These are phyloP conservation scores for Aspergillus brunneoviolaceus DNA, from an alignment of 2,329 filamentous ascomycete species.

Conservation along the genomic window DNA sequence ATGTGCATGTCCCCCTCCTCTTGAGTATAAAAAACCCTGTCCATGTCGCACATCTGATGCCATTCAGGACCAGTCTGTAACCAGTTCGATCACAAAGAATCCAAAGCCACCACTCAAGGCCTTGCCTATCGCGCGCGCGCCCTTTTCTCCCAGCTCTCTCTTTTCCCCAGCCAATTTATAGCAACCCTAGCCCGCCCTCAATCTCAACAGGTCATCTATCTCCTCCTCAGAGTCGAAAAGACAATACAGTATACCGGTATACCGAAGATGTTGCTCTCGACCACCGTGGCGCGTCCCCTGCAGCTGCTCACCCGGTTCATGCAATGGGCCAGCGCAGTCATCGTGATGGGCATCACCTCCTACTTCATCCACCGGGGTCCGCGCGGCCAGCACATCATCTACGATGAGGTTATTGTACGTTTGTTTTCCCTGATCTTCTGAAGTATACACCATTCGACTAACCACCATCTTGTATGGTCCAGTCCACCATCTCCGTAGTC, in stretches of 20 bases:
- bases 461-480: not conserved
- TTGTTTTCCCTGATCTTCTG: not conserved
- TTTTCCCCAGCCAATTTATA: not conserved
- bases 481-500: slow-evolving; percentile 38
- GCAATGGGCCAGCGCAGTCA: slow-evolving; percentile 41
- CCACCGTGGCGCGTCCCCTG: slow-evolving; percentile 29
- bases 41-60: not conserved
- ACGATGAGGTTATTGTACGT: slow-evolving; percentile 42
- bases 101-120: not conserved
- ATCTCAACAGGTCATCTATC: no score
- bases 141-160: not conserved
- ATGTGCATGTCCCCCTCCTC: not conserved
- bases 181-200: not conserved
- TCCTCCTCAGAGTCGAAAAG: no score
- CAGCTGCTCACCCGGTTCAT: slow-evolving; percentile 32
- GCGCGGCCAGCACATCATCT: slow-evolving; percentile 38
- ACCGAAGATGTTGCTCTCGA: slow-evolving; percentile 23
- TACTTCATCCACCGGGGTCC: slow-evolving; percentile 39
- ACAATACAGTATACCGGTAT: no score
- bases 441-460: no score
- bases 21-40: slow-evolving; percentile 2
- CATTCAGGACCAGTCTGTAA: not conserved
- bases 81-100: not conserved
- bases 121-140: not conserved
- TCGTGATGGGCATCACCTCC: slow-evolving; percentile 44